A percentile compares a stretch with the other conserved stretches of the same genome.
These are phyloP conservation scores for Colletotrichum viniferum DNA, from an alignment of 2,329 filamentous ascomycete species.

Conservation along the genomic window DNA sequence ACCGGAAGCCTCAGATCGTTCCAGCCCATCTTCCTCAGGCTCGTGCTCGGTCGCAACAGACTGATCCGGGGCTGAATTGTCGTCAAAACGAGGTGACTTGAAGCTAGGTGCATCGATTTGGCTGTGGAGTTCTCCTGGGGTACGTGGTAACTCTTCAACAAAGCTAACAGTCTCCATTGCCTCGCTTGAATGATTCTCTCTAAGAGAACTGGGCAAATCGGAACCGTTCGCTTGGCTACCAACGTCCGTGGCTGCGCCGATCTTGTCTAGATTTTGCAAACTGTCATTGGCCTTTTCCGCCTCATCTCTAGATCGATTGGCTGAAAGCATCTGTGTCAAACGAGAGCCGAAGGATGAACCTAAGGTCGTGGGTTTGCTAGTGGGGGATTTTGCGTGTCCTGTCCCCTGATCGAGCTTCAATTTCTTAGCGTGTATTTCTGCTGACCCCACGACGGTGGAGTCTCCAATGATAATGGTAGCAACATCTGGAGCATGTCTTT, in stretches of 20 bases:
- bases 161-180: neutral
- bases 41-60: neutral
- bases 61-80: neutral
- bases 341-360: constrained; percentile 47
- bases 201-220: neutral
- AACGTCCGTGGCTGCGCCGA: neutral
- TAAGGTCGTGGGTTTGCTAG: neutral
- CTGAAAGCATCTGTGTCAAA: constrained; percentile 49
- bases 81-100: neutral
- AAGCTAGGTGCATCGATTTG: neutral
- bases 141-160: neutral
- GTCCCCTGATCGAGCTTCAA: neutral
- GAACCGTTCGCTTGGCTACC: neutral
- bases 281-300: neutral
- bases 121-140: neutral
- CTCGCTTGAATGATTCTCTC: neutral
- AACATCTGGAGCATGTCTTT: constrained; percentile 62
- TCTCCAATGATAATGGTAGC: constrained; percentile 79
- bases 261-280: neutral
- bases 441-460: constrained; percentile 67
- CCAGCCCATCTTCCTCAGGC: neutral
- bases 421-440: constrained; percentile 60
- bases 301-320: constrained; percentile 23
- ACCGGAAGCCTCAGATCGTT: neutral
- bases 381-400: neutral